A percentile compares a stretch with the other conserved stretches of the same genome.
These are phyloP conservation scores for Suhomyces emberorum DNA, from an alignment of 805 yeast species.

Conservation along the genomic window DNA sequence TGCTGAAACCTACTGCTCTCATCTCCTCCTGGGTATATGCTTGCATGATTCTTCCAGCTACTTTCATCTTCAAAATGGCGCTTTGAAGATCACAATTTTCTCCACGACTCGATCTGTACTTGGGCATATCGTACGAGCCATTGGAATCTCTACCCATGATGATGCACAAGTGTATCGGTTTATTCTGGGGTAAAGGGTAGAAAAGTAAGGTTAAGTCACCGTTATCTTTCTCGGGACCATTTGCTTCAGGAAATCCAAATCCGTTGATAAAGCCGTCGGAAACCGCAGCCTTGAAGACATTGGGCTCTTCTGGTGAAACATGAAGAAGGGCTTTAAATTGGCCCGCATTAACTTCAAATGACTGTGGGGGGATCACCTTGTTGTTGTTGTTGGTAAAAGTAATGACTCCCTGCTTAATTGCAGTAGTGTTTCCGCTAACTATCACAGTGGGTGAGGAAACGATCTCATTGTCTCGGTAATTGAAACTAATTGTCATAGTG, in stretches of 20 bases:
- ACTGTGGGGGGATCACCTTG: conserved; percentile 60
- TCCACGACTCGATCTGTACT: conserved; percentile 37
- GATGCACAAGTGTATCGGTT: conserved; percentile 79
- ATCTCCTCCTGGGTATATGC: conserved; percentile 90
- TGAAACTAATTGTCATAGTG: conserved; percentile 23
- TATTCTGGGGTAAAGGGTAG: conserved; percentile 57
- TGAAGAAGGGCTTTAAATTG: conserved; percentile 75
- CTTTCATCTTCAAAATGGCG: conserved; percentile 70
- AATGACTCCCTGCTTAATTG: conserved; percentile 22
- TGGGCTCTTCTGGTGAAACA: conserved; percentile 61
- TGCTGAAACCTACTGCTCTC: conserved; percentile 73
- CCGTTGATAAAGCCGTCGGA: conserved; percentile 32
- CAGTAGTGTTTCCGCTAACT: conserved; percentile 27
- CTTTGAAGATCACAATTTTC: conserved; percentile 68
- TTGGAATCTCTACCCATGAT: conserved; percentile 76
- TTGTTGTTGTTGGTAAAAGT: conserved; percentile 32
- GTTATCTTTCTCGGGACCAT: conserved; percentile 20
- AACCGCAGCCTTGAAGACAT: conserved; percentile 52
- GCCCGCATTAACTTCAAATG: conserved; percentile 64
- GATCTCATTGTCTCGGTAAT: conserved; percentile 33
- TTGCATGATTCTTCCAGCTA: conserved; percentile 85
- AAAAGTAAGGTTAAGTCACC: conserved; percentile 21
- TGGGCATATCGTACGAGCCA: conserved; percentile 66
- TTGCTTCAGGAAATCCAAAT: conserved; percentile 22
- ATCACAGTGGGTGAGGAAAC: conserved; percentile 40